These are phyloP conservation scores for Colletotrichum cordylinicola DNA, from an alignment of 2,329 filamentous ascomycete genomes.

Conservation along the genomic window DNA sequence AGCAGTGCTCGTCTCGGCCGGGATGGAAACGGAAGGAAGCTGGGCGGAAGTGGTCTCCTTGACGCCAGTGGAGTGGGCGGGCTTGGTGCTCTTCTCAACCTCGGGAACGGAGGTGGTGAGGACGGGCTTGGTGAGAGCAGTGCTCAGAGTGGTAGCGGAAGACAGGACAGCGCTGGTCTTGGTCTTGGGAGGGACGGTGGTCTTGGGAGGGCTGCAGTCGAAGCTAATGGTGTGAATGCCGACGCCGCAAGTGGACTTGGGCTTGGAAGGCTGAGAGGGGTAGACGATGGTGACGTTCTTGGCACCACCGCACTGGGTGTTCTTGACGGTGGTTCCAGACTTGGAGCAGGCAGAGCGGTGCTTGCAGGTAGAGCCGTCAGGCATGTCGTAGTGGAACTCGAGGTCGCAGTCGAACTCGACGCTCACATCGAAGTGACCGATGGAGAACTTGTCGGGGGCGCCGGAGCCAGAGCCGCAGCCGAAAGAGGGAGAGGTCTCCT, in stretches of 20 bases:
- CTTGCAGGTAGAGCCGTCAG: constrained; percentile 82
- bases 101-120: constrained; percentile 22
- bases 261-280: constrained; percentile 59
- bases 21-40: constrained; percentile 5
- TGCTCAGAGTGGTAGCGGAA: constrained; percentile 20
- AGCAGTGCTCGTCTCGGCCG: constrained; percentile 18
- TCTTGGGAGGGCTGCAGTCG: constrained; percentile 59
- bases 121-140: constrained; percentile 21
- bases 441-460: constrained; percentile 69
- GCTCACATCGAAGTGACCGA: constrained; percentile 75
- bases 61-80: constrained; percentile 6
- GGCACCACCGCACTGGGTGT: constrained; percentile 92
- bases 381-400: constrained; percentile 88
- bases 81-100: constrained; percentile 23
- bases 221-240: constrained; percentile 78
- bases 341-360: constrained; percentile 73
- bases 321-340: constrained; percentile 73
- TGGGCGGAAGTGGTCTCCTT: constrained; percentile 5
- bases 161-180: constrained; percentile 6
- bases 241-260: constrained; percentile 69
- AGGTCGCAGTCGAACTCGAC: constrained; percentile 79
- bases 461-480: constrained; percentile 48
- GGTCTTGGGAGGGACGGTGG: constrained; percentile 15
- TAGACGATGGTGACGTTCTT: constrained; percentile 77
- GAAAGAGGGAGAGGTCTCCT: constrained; percentile 62